phyloP scores from a whole-genome alignment of 371 early-diverging fungal species.

The Mortierella polycephala region DNA sequence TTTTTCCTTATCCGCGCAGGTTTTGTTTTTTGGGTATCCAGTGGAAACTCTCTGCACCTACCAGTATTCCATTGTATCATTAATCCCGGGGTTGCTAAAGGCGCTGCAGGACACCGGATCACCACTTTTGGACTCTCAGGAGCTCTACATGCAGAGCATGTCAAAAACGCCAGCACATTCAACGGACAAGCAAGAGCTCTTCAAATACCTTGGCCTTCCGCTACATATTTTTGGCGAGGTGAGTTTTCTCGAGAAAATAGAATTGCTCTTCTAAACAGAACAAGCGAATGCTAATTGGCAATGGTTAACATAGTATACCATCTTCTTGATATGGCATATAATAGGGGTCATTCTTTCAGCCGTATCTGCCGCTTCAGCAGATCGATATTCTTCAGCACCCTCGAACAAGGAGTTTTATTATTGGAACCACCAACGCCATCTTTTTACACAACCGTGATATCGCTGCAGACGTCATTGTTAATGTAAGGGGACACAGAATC shows the following conservation, averaged over 20 bases:
- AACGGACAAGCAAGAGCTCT: conserved; percentile 59
- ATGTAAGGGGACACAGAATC: conserved; percentile 58
- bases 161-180: conserved; percentile 52
- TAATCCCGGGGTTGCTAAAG: conserved; percentile 66
- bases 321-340: neutral
- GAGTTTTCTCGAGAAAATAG: neutral
- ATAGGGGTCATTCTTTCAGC: conserved; percentile 83
- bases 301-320: neutral
- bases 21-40: conserved; percentile 84
- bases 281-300: no score
- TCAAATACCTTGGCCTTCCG: conserved; percentile 74
- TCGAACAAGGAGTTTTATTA: conserved; percentile 74
- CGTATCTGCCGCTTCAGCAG: conserved; percentile 88
- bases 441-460: conserved; percentile 79
- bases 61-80: conserved; percentile 81
- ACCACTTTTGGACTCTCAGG: conserved; percentile 49
- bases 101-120: conserved; percentile 53
- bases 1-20: conserved; percentile 50
- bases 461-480: conserved; percentile 80
- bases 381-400: conserved; percentile 79
- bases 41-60: conserved; percentile 84
- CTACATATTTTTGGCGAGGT: conserved; percentile 80
- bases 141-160: conserved; percentile 51
- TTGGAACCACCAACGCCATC: conserved; percentile 85
- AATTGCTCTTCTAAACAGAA: neutral